These are phyloP conservation scores for Suillus occidentalis DNA, from an alignment of 768 basidiomycete genomes.

Conservation along the genomic window DNA sequence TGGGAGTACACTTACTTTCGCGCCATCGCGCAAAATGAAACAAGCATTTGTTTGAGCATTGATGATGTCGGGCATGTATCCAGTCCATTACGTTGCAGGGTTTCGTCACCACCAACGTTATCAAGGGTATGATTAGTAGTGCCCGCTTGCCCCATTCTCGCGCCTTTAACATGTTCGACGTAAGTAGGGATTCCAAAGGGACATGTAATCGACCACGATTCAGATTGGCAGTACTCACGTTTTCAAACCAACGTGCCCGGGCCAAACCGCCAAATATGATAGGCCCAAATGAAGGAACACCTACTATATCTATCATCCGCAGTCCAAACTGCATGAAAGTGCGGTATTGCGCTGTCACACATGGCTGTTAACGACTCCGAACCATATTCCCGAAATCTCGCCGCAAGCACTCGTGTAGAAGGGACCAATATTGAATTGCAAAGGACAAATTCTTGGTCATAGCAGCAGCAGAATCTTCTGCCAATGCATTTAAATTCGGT, in stretches of 20 bases:
- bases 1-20: slow-evolving; percentile 51
- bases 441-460: not conserved
- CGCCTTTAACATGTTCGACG: not conserved
- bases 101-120: slow-evolving; percentile 35
- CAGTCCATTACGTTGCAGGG: slow-evolving; percentile 67
- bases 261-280: not conserved
- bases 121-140: slow-evolving; percentile 14
- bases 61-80: slow-evolving; percentile 75
- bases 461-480: not conserved
- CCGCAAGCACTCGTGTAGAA: not conserved
- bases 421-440: not conserved
- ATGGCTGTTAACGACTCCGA: not conserved
- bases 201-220: not conserved
- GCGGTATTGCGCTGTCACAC: not conserved
- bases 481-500: not conserved
- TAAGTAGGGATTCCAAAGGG: not conserved
- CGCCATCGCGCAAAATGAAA: slow-evolving; percentile 66
- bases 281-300: not conserved
- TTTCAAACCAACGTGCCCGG: not conserved
- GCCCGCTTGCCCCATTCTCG: not conserved
- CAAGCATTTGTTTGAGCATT: slow-evolving; percentile 72
- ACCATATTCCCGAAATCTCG: not conserved
- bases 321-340: not conserved
- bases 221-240: not conserved
- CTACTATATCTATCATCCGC: not conserved